Evolutionary conservation across 768 basidiomycete genomes (phyloP).

Genomic region (Leccinum obscurum): DNA sequence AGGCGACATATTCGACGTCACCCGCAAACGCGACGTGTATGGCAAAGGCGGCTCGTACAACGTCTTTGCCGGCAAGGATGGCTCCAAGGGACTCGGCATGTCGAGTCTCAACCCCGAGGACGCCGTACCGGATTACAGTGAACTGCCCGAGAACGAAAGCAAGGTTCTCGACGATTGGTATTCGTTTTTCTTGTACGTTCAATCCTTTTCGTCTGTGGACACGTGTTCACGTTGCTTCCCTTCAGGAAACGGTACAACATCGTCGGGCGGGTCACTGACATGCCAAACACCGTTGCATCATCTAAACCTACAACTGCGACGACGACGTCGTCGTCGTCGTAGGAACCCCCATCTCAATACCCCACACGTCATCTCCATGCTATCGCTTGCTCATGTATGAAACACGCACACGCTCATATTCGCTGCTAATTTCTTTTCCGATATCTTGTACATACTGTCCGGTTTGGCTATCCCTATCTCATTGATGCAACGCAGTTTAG

Average conservation of each 20-base stretch:
- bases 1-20: slow-evolving; percentile 89
- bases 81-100: slow-evolving; percentile 84
- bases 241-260: slow-evolving; percentile 83
- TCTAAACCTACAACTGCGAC: background rate
- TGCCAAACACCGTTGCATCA: slow-evolving; percentile 40
- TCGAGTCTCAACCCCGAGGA: slow-evolving; percentile 85
- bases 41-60: slow-evolving; percentile 78
- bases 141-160: slow-evolving; percentile 64
- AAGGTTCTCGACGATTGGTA: slow-evolving; percentile 91
- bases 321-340: background rate
- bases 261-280: slow-evolving; percentile 70
- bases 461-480: background rate
- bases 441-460: background rate
- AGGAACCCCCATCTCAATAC: background rate
- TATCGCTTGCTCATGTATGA: background rate
- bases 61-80: slow-evolving; percentile 94
- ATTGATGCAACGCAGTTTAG: background rate
- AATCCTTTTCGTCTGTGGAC: background rate
- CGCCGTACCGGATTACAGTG: slow-evolving; percentile 85
- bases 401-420: background rate
- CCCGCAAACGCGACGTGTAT: slow-evolving; percentile 83
- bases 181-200: slow-evolving; percentile 78
- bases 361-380: background rate
- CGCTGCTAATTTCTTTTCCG: background rate
- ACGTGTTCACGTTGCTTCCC: background rate